Base-by-base conservation (phyloP, 1,139 yeast genomes). In the Magnusiomyces paraingens region DNA sequence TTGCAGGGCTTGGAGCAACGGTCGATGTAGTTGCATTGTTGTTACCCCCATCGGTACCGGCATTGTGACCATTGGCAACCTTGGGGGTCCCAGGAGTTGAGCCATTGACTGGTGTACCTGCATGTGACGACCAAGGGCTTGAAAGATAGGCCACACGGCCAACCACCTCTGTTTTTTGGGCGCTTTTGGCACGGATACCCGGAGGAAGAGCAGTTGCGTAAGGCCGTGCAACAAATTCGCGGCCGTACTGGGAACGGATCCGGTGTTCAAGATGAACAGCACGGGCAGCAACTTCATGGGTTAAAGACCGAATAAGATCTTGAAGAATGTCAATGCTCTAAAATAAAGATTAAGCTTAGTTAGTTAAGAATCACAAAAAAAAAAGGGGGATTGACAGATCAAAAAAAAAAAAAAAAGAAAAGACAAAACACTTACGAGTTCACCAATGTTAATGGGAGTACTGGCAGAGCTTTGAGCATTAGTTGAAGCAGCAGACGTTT, bases 261-360 rank as follows among this genome's bases (percentile, higher is more conserved):
- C 67, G 56, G 56, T 73, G 73, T 57, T 79, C 83, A 22, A 66
- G 65, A 40, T 73, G 58, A 5, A 76, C 58, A 1, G 76, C 72
- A 35, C 69, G 69, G 8, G 75, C 65, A 3, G 76, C 63, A 2
- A 76, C 70, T 47, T 75, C 78, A 52, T 74, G 76, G 12, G 77
- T 69, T 43, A 77, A 64, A 14, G 76, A 73, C 14, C 66, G 59
- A 26, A 78, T 58, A 62, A 78, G 65, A 47, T 71, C 73, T 46
- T 68, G 66, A 35, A 76, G 65, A 2, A 76, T 66, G 36, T 70
- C 59, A 15, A 63, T 52, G 52, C 69, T 64, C 66, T 65, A 41
- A 14, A 10, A 48, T 8, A 20, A n/a, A 22, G 14, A 38, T 38
- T 22, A n/a, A 26, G 32, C 20, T 10, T 18, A 41, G 38, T 32